A percentile compares a stretch with the other conserved stretches of the same genome.
These are phyloP conservation scores for Beauveria australis DNA, from an alignment of 2,329 filamentous ascomycete species.

Conservation along the genomic window DNA sequence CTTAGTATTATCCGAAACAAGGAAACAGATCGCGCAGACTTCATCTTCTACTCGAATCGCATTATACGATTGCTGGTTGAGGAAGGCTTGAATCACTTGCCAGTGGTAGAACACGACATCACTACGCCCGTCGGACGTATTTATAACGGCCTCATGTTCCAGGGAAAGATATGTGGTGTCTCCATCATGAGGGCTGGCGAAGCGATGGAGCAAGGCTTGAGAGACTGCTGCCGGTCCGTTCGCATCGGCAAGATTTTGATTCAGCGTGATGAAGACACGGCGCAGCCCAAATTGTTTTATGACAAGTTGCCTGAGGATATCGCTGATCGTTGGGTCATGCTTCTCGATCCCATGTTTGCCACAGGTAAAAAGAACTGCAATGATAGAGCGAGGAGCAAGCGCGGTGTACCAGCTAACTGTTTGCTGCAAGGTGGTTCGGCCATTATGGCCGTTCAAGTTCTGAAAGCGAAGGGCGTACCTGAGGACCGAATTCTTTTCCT, in stretches of 20 bases:
- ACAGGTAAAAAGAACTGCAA: conserved; percentile 54
- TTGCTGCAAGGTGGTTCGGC: conserved; percentile 68
- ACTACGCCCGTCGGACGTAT: conserved; percentile 82
- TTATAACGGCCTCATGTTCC: conserved; percentile 88
- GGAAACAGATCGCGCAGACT: conserved; percentile 83
- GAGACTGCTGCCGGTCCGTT: conserved; percentile 96
- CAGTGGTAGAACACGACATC: conserved; percentile 79
- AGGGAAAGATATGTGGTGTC: conserved; percentile 97
- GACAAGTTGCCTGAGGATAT: conserved; percentile 96
- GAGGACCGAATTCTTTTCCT: conserved; percentile 94
- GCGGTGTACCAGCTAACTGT: neutral
- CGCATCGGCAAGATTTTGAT: conserved; percentile 98
- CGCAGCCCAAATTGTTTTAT: conserved; percentile 88
- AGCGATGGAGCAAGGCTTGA: conserved; percentile 93
- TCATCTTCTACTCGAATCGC: conserved; percentile 98
- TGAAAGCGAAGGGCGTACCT: conserved; percentile 82
- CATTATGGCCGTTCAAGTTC: conserved; percentile 91
- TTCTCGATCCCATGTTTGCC: conserved; percentile 98
- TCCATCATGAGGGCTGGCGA: conserved; percentile 98
- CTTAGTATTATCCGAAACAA: conserved; percentile 89
- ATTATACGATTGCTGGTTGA: conserved; percentile 96
- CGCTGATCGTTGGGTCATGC: conserved; percentile 80
- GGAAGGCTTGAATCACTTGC: conserved; percentile 93
- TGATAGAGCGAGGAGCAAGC: neutral
- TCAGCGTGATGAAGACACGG: conserved; percentile 92